Base-by-base conservation (phyloP, 164 flowering plant species). In the Piper longum region DNA sequence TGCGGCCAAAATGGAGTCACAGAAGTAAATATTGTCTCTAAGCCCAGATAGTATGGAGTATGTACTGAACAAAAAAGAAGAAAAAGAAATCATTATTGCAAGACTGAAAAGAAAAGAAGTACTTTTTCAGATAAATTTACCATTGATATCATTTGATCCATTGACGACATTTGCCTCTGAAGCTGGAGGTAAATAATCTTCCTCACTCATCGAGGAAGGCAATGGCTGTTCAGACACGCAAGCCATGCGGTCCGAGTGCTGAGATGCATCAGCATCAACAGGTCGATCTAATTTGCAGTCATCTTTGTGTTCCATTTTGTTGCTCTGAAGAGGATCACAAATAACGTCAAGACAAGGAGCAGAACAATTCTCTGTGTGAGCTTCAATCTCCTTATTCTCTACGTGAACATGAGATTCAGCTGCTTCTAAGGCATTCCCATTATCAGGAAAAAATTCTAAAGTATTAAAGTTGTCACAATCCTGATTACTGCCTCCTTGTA, bases 161-260 rank as follows among this genome's bases (percentile, higher is more conserved):
- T 72, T 76, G 39, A 74, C 62, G 54, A 60, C 48, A 43, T 76
- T 71, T 58, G 66, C 41, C 39, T 82, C 83, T 44, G 67, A 56
- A 66, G 65, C 70, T 65, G 80, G 57, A 70, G 67, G 39, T 48
- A 66, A 6, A 43, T 51, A 19, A 67, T 66, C 78, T 65, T 55
- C 67, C 56, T 79, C 78, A 26, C 71, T 59, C 57, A 48, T 59
- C 26, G 59, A 19, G 48, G 72, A 62, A 70, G 60, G 69, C 41
- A 76, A 65, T 65, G 65, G 64, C 54, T 82, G 82, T 19, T 59
- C 70, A 42, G 62, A 41, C 60, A 76, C 87, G 63, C 79, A 74
- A n/a, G 56, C 62, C 39, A 54, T 66, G 68, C 59, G 59, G 66
- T 61, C 72, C 61, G 77, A 70, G 59, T 73, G 63, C 17, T 68